phyloP scores from a whole-genome alignment of 176 grass and related monocot genomes.

The Oropetium thomaeum region DNA sequence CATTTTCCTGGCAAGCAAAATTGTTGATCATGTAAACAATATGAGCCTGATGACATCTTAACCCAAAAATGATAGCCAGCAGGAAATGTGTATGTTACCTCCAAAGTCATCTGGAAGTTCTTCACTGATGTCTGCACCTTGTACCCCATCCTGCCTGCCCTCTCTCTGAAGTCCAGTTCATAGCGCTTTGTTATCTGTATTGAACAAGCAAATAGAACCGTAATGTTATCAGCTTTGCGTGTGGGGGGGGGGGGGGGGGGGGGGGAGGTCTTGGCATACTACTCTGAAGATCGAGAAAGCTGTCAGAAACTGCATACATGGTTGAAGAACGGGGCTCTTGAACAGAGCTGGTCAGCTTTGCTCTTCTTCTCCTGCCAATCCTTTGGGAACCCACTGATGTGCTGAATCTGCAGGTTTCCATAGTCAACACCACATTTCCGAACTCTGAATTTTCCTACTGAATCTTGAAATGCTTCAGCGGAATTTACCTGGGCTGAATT shows the following conservation, averaged over 20 bases:
- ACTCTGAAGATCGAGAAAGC: background rate
- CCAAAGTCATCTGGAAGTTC: slow-evolving; percentile 84
- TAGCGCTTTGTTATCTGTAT: slow-evolving; percentile 69
- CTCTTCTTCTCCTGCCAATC: slow-evolving; percentile 78
- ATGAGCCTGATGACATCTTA: background rate
- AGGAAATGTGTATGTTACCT: slow-evolving; percentile 34
- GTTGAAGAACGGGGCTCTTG: slow-evolving; percentile 85
- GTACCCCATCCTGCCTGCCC: slow-evolving; percentile 73
- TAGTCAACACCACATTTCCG: background rate
- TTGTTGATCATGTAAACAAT: background rate
- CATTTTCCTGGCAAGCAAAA: slow-evolving; percentile 48
- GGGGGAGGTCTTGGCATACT: background rate
- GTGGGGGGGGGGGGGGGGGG: too few species aligned
- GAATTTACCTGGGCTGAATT: slow-evolving; percentile 49
- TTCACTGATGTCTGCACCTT: slow-evolving; percentile 90
- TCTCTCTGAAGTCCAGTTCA: slow-evolving; percentile 93
- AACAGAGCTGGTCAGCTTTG: slow-evolving; percentile 53
- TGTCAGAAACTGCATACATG: slow-evolving; percentile 36
- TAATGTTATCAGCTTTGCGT: background rate
- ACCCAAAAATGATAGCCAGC: background rate
- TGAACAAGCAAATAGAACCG: background rate
- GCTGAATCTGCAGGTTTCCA: slow-evolving; percentile 59
- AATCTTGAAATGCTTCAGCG: background rate
- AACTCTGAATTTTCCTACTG: background rate
- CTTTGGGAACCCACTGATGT: slow-evolving; percentile 65